A percentile compares a stretch with the other conserved stretches of the same genome.
Conservation (phyloP, 768 basidiomycete species). For the Porphyrellus cyaneotinctus region DNA sequence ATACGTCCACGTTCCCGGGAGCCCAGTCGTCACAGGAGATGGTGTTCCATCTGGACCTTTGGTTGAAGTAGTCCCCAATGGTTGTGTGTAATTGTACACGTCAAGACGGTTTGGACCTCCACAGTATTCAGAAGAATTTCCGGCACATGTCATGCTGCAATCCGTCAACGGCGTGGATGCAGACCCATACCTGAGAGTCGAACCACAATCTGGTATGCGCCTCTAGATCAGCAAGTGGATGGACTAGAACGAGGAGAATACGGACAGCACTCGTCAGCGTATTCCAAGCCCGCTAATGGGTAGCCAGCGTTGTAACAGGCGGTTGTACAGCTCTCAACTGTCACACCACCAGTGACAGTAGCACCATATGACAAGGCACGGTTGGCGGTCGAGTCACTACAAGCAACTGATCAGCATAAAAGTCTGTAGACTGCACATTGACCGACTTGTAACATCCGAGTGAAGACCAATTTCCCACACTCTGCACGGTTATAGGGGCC, state of each 20-base stretch:
- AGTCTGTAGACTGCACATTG: not conserved
- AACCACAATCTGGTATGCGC: slow-evolving; percentile 29
- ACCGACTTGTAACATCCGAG: slow-evolving; percentile 72
- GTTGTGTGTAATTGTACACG: slow-evolving; percentile 16
- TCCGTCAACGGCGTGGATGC: slow-evolving; percentile 41
- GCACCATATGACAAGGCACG: slow-evolving; percentile 33
- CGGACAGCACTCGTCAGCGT: slow-evolving; percentile 48
- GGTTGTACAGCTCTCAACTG: slow-evolving; percentile 46
- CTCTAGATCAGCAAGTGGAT: not conserved
- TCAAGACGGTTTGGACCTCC: slow-evolving; percentile 58
- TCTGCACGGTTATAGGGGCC: slow-evolving; percentile 48
- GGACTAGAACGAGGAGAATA: not conserved
- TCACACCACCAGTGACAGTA: slow-evolving; percentile 37
- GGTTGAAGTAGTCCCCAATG: not conserved
- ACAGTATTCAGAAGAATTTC: slow-evolving; percentile 51
- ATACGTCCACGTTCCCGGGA: slow-evolving; percentile 57
- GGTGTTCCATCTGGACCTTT: not conserved
- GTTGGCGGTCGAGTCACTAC: slow-evolving; percentile 33
- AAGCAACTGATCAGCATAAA: not conserved
- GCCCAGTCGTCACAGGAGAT: slow-evolving; percentile 29
- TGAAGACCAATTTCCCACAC: slow-evolving; percentile 60
- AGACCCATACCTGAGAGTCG: slow-evolving; percentile 17
- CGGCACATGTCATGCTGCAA: slow-evolving; percentile 41
- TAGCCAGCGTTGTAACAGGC: slow-evolving; percentile 43
- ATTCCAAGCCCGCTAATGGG: slow-evolving; percentile 43